Percentiles rank a stretch among this genome's conserved stretches.
Conservation (phyloP, 306 rosid species). For the Comarum palustre region DNA sequence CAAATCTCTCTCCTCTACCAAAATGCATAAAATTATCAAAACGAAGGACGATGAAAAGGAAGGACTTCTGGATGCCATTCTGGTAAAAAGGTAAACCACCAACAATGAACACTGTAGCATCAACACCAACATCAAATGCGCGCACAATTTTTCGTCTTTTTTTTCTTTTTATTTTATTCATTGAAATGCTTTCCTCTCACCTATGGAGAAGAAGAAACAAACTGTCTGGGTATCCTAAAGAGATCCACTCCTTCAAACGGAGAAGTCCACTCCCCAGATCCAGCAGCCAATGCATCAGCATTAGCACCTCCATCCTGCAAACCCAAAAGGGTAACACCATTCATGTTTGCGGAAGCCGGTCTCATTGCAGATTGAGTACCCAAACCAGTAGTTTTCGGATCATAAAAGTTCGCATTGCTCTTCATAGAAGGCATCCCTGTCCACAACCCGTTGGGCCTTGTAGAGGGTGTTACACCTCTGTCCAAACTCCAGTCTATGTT, state of each 20-base stretch:
- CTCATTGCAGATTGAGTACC: slow-evolving; percentile 56
- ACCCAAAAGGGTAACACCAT: slow-evolving; percentile 47
- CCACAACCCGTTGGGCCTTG: slow-evolving; percentile 61
- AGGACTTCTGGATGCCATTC: slow-evolving; percentile 33
- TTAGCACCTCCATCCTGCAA: slow-evolving; percentile 64
- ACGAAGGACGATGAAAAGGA: not conserved
- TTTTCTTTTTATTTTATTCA: slow-evolving; percentile 45
- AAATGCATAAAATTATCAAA: not conserved
- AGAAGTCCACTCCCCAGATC: slow-evolving; percentile 86
- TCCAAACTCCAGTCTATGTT: slow-evolving; percentile 92
- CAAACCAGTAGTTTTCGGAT: slow-evolving; percentile 53
- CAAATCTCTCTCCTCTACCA: not conserved
- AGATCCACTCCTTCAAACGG: slow-evolving; percentile 97
- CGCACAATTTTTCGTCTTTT: slow-evolving; percentile 42
- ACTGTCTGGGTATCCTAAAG: slow-evolving; percentile 90
- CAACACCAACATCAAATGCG: slow-evolving; percentile 62
- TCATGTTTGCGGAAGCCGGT: slow-evolving; percentile 53
- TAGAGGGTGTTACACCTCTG: slow-evolving; percentile 43
- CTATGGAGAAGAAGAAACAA: slow-evolving; percentile 88
- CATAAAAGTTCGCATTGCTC: slow-evolving; percentile 46
- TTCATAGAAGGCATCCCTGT: slow-evolving; percentile 59
- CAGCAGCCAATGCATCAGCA: slow-evolving; percentile 51
- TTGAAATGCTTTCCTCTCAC: slow-evolving; percentile 43
- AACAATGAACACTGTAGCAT: slow-evolving; percentile 50
- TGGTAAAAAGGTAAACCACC: slow-evolving; percentile 43